phyloP scores from a whole-genome alignment of 495 filamentous ascomycete species.

The Cetradonia linearis region DNA sequence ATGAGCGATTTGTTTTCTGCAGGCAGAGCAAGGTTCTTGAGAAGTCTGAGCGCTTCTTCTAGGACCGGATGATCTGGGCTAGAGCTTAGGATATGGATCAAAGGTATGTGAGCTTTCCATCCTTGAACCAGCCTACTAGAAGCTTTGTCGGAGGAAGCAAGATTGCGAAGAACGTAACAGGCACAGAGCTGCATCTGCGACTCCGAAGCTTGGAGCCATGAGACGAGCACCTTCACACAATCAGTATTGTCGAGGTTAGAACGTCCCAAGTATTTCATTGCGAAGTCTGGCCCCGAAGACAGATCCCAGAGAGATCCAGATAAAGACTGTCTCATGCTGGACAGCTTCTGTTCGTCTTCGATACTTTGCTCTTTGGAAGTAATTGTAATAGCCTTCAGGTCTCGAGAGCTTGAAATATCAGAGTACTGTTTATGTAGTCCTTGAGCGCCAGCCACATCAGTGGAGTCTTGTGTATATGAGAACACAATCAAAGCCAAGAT shows the following conservation, averaged over 20 bases:
- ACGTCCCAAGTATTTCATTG: constrained; percentile 34
- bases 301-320: constrained; percentile 53
- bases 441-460: too few relatives aligned
- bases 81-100: constrained; percentile 44
- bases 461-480: constrained; percentile 10
- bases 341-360: constrained; percentile 35
- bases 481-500: neutral
- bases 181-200: constrained; percentile 59
- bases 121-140: constrained; percentile 49
- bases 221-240: constrained; percentile 43
- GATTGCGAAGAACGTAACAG: constrained; percentile 66
- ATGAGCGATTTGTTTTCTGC: constrained; percentile 49
- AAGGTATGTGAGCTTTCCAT: constrained; percentile 42
- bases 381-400: too few relatives aligned
- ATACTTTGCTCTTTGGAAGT: neutral
- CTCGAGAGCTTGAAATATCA: too few relatives aligned
- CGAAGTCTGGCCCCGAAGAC: constrained; percentile 48
- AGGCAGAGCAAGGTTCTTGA: constrained; percentile 71
- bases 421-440: neutral
- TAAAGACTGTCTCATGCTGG: constrained; percentile 45
- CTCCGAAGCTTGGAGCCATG: constrained; percentile 41
- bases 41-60: constrained; percentile 59
- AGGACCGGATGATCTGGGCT: constrained; percentile 43
- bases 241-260: constrained; percentile 34
- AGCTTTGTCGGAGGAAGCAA: constrained; percentile 56